Evolutionary conservation across 345 rosid genomes (phyloP).

Genomic region (Litchi chinensis): DNA sequence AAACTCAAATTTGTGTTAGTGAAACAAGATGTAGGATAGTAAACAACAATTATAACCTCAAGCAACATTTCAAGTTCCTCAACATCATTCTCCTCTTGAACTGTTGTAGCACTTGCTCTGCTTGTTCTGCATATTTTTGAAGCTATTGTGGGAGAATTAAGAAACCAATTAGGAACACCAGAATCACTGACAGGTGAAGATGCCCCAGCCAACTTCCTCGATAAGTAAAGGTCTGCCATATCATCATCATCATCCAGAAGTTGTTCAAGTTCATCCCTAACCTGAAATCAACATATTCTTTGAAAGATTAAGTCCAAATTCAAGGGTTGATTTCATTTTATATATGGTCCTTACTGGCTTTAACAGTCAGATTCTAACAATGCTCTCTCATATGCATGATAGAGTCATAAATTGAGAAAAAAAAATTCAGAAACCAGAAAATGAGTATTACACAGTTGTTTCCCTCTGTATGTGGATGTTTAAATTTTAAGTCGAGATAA

Average conservation of each 20-base stretch:
- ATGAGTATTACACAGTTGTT: not conserved
- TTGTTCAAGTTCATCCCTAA: conserved; percentile 59
- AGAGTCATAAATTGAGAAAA: not conserved
- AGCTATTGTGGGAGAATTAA: conserved; percentile 39
- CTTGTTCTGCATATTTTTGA: conserved; percentile 55
- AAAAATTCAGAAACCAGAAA: not conserved
- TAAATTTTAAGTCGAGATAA: not conserved
- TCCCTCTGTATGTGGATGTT: not conserved
- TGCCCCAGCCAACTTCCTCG: conserved; percentile 42
- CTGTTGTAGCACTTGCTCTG: conserved; percentile 40
- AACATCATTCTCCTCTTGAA: conserved; percentile 51
- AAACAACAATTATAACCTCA: conserved; percentile 39
- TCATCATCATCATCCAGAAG: conserved; percentile 58
- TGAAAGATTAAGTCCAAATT: not conserved
- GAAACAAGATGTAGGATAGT: not conserved
- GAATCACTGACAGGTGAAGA: conserved; percentile 45
- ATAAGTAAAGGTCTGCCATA: conserved; percentile 62
- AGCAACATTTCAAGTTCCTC: conserved; percentile 74
- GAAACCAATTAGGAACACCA: conserved; percentile 43
- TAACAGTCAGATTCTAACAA: not conserved
- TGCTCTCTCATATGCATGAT: not conserved
- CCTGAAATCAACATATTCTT: conserved; percentile 29
- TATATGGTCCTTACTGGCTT: not conserved
- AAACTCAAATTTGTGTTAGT: conserved; percentile 13
- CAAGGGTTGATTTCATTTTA: not conserved